Conservation (phyloP, 768 basidiomycete genomes). For the Cystofilobasidium bisporidii region DNA sequence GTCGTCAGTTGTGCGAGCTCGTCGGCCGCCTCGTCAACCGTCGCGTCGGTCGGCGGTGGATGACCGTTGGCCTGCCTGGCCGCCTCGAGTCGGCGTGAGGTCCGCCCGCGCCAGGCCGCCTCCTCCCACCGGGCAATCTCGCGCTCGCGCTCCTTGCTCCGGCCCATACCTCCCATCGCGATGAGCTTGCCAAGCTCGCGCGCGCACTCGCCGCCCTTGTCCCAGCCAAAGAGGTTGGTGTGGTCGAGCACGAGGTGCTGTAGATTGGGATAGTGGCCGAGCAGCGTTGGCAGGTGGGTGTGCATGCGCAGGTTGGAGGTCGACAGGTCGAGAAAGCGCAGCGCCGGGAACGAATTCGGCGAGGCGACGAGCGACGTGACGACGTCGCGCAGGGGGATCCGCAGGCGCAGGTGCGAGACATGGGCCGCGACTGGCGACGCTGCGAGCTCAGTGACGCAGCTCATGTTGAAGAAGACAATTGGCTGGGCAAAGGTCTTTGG, state of each 20-base stretch:
- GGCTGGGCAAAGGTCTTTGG: conserved; percentile 59
- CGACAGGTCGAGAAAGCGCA: conserved; percentile 65
- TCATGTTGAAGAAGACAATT: conserved; percentile 63
- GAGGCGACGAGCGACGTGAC: conserved; percentile 34
- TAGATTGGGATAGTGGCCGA: conserved; percentile 45
- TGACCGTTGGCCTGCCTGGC: conserved; percentile 41
- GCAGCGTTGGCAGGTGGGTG: conserved; percentile 41
- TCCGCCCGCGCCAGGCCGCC: neutral
- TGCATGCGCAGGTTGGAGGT: conserved; percentile 48
- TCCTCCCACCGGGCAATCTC: conserved; percentile 29
- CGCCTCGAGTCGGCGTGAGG: conserved; percentile 47
- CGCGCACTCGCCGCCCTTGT: conserved; percentile 52
- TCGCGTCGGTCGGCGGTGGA: neutral
- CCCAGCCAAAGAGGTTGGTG: conserved; percentile 48
- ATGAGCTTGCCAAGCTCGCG: conserved; percentile 52
- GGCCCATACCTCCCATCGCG: conserved; percentile 53
- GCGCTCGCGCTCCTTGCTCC: conserved; percentile 60
- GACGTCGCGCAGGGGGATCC: conserved; percentile 53
- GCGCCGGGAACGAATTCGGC: conserved; percentile 44
- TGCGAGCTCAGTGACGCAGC: conserved; percentile 49
- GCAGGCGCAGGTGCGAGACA: conserved; percentile 54
- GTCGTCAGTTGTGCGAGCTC: conserved; percentile 16
- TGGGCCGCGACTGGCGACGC: conserved; percentile 44
- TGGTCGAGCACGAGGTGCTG: conserved; percentile 62
- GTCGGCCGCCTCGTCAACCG: conserved; percentile 3